Percentiles rank a stretch among this genome's conserved stretches.
These are phyloP conservation scores for Ophidiomyces ophidiicola DNA, from an alignment of 2,329 filamentous ascomycete genomes.

Conservation along the genomic window DNA sequence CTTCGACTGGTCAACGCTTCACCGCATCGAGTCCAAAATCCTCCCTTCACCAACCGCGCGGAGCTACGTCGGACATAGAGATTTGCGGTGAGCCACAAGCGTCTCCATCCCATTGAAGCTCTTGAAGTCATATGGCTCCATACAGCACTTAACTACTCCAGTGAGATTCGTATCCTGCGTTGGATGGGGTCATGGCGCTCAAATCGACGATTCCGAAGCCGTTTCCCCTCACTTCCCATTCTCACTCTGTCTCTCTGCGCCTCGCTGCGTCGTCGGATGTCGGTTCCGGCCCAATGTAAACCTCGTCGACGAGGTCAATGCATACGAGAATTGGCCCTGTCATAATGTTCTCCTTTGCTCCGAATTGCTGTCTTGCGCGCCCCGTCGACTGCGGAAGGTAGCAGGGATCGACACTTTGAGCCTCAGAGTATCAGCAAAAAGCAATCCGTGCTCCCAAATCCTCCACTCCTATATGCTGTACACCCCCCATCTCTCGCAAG, in stretches of 20 bases:
- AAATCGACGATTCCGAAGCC: too few species aligned
- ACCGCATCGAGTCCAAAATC: conserved; percentile 2
- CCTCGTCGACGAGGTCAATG: conserved; percentile 2
- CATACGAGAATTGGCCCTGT: not conserved
- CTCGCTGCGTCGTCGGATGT: conserved; percentile 3
- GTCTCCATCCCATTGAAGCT: not conserved
- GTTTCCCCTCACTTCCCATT: not conserved
- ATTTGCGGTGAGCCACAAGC: conserved; percentile 9
- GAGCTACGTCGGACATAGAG: not conserved
- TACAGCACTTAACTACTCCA: too few species aligned
- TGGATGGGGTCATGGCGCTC: not conserved
- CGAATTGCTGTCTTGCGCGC: not conserved
- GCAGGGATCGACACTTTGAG: too few species aligned
- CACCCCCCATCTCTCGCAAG: too few species aligned
- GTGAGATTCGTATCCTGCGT: conserved; percentile 2
- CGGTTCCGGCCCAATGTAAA: conserved; percentile 1
- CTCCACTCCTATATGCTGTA: too few species aligned
- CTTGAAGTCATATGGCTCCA: too few species aligned
- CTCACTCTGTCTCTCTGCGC: conserved; percentile 3
- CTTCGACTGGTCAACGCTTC: not conserved
- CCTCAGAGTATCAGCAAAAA: too few species aligned
- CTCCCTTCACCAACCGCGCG: not conserved
- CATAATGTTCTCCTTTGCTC: not conserved
- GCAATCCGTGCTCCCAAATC: too few species aligned
- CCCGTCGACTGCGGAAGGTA: too few species aligned